Conservation (phyloP, 306 rosid genomes). For the Calophaca sinica region DNA sequence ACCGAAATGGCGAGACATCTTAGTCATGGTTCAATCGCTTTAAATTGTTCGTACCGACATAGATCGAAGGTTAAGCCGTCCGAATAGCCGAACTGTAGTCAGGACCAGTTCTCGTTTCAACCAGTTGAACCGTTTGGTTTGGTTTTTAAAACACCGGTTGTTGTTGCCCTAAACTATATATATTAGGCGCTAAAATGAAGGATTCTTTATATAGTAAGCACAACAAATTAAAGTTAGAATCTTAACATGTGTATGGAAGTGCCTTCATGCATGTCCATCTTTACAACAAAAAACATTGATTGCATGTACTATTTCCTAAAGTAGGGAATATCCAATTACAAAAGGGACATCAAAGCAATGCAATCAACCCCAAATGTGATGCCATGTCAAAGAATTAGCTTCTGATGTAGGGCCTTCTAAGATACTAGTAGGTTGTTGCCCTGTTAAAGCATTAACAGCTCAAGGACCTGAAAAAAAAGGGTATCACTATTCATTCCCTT, state of each 20-base stretch:
- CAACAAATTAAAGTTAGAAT: neutral
- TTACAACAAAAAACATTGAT: neutral
- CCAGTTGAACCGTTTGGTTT: too few species aligned
- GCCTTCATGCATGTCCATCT: too few species aligned
- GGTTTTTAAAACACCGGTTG: too few species aligned
- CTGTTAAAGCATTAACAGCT: slow-evolving; percentile 46
- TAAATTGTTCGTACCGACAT: too few species aligned
- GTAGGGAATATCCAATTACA: slow-evolving; percentile 39
- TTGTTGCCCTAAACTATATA: too few species aligned
- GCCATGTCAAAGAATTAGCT: slow-evolving; percentile 50
- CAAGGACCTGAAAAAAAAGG: neutral
- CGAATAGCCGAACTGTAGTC: too few species aligned
- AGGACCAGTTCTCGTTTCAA: too few species aligned
- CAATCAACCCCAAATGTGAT: slow-evolving; percentile 23
- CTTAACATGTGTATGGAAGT: too few species aligned
- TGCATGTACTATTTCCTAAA: slow-evolving; percentile 34
- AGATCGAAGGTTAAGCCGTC: too few species aligned
- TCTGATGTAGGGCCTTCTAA: slow-evolving; percentile 1
- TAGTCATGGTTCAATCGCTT: too few species aligned
- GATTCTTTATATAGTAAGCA: neutral
- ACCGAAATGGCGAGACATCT: too few species aligned
- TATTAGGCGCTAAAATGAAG: too few species aligned
- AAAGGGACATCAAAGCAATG: slow-evolving; percentile 47
- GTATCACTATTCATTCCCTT: slow-evolving; percentile 42
- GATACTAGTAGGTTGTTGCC: slow-evolving; percentile 6